These are phyloP conservation scores for Stachybotrys chlorohalonatus DNA, from an alignment of 2,329 filamentous ascomycete genomes.

Conservation along the genomic window DNA sequence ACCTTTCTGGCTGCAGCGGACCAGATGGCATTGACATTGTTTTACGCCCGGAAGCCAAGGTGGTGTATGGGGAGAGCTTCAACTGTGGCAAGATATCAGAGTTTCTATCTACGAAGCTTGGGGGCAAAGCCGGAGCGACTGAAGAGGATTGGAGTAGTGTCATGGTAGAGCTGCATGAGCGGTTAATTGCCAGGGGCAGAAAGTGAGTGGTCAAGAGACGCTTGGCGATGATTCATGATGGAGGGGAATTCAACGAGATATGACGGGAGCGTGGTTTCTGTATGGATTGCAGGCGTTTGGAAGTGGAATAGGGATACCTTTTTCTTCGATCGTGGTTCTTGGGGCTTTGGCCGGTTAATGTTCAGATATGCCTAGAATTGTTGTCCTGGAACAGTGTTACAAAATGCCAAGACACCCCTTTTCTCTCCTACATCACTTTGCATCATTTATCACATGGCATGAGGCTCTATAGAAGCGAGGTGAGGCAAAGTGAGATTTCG, in stretches of 20 bases:
- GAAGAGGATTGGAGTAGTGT: constrained; percentile 43
- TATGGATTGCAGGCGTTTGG: not conserved
- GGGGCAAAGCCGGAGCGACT: constrained; percentile 23
- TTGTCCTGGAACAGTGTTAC: too few relatives aligned
- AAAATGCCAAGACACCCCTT: too few relatives aligned
- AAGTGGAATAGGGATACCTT: not conserved
- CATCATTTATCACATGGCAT: too few relatives aligned
- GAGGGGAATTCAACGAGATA: constrained; percentile 5
- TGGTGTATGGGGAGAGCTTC: constrained; percentile 72
- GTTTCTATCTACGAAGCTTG: constrained; percentile 51
- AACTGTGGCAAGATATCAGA: constrained; percentile 68
- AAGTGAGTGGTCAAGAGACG: constrained; percentile 27
- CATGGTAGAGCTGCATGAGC: constrained; percentile 44
- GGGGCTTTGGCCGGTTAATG: too few relatives aligned
- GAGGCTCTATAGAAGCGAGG: too few relatives aligned
- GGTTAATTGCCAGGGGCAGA: constrained; percentile 44
- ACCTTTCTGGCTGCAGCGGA: constrained; percentile 37
- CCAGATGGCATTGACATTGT: constrained; percentile 44
- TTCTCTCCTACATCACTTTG: too few relatives aligned
- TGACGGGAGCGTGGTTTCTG: constrained; percentile 1
- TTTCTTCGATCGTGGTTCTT: too few relatives aligned
- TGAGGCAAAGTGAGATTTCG: too few relatives aligned
- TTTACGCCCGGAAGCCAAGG: constrained; percentile 45
- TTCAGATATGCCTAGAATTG: too few relatives aligned
- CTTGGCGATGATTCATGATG: constrained; percentile 18